Evolutionary conservation across 2,329 filamentous ascomycete species (phyloP), one percentile per base, ranked within the genome.

Genomic region (Ophiostoma tasmaniense): DNA sequence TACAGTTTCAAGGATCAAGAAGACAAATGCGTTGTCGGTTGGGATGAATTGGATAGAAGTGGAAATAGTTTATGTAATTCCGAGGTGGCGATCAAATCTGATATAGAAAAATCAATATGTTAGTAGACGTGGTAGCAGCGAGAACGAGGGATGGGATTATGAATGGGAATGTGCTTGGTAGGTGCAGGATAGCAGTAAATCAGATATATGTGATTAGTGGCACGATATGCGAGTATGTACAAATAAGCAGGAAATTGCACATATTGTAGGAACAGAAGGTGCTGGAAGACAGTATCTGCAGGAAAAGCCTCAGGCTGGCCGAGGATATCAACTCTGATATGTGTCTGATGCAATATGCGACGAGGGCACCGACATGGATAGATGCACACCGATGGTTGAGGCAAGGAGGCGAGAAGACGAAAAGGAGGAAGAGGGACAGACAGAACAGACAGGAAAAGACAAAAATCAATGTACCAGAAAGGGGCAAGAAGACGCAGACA

Each of bases 1-100:
- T 59, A 59, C 52, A 59, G 52, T 59, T 59, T 59, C 52, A 13
- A 59, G 52, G 52, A 59, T 59, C 52, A 28, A 25, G 25, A 59
- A 25, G 22, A 59, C 25, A 14, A 59, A 59, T 59, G 25, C 52
- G 52, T 59, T 30, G 52, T 59, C 52, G 52, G 25, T 59, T 30
- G 52, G 25, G 52, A 59, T 30, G 22, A 22, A 25, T 55, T 55
- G 50, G 50, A n/a, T 10, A 3, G n/a, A 59, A 30, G 52, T 30
- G 52, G 52, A 59, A 59, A 28, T 59, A 59, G 22, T 59, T 59
- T 13, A 55, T 45, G 17, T 45, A 17, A 28, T 30, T 59, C 52
- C 11, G 52, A 59, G 50, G 52, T 61, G 55, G 30, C 55, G 55
- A 61, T 33, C 55, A 30, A 20, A 30, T 61, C 55, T 61, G 55